Conservation (phyloP, 306 rosid genomes). For the Cicer arietinum region DNA sequence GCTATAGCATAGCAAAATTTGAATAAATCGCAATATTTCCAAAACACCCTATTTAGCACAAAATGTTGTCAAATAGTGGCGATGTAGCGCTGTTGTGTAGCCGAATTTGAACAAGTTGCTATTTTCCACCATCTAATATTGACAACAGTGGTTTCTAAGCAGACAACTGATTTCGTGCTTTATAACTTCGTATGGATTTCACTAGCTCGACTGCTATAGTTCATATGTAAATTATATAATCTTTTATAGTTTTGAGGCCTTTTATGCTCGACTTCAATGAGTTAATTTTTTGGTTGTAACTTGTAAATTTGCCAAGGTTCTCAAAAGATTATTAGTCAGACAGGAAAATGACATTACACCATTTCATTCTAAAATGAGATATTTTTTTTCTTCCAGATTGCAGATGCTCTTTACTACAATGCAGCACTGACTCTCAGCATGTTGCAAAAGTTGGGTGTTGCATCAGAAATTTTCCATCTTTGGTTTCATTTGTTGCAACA, state of each 20-base stretch:
- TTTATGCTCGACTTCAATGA: slow-evolving; percentile 14
- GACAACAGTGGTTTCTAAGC: too few species aligned
- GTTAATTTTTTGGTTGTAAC: slow-evolving; percentile 24
- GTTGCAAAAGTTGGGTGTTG: slow-evolving; percentile 81
- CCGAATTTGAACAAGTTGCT: too few species aligned
- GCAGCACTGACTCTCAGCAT: slow-evolving; percentile 74
- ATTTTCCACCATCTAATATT: too few species aligned
- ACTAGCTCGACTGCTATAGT: slow-evolving; percentile 8
- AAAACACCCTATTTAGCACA: too few species aligned
- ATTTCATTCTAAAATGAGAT: slow-evolving; percentile 26
- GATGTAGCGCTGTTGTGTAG: too few species aligned
- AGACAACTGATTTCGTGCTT: not conserved
- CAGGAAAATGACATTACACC: slow-evolving; percentile 6
- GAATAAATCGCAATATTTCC: too few species aligned
- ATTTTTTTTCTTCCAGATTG: slow-evolving; percentile 63
- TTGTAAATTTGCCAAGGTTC: slow-evolving; percentile 42
- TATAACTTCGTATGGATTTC: not conserved
- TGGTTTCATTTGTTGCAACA: slow-evolving; percentile 94
- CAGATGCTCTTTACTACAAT: slow-evolving; percentile 93
- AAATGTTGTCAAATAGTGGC: too few species aligned
- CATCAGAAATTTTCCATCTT: slow-evolving; percentile 80
- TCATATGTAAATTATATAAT: not conserved
- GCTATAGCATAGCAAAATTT: too few species aligned
- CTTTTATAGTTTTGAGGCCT: not conserved
- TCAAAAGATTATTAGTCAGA: slow-evolving; percentile 17